A percentile compares a stretch with the other conserved stretches of the same genome.
Evolutionary conservation across 78 protist genomes (phyloP).

Genomic region (Dictyostelium capitatum): DNA sequence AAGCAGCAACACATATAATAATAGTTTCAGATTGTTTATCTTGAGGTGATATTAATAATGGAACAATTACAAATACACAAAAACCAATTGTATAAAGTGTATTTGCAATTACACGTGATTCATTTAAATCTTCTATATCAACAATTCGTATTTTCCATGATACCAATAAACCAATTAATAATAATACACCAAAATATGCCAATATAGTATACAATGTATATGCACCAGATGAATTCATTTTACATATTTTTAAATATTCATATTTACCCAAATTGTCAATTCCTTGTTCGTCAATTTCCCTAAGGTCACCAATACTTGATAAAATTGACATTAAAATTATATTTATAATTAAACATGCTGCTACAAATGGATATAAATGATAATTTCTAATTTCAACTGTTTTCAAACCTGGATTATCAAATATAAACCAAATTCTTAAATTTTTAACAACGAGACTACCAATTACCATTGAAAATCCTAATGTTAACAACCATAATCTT

Average conservation of each 20-base stretch:
- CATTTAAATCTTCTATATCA: constrained; percentile 67
- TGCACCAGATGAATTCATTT: neutral
- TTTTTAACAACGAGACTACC: constrained; percentile 67
- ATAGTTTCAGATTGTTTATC: constrained; percentile 23
- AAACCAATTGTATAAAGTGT: constrained; percentile 27
- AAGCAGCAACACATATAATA: constrained; percentile 18
- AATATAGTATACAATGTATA: constrained; percentile 25
- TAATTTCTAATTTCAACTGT: constrained; percentile 40
- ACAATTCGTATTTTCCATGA: constrained; percentile 75
- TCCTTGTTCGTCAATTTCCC: neutral
- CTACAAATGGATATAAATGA: constrained; percentile 62
- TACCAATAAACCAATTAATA: constrained; percentile 49
- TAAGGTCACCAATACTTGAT: constrained; percentile 14
- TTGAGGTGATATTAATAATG: constrained; percentile 53
- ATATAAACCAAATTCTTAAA: constrained; percentile 65
- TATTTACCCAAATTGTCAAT: constrained; percentile 21
- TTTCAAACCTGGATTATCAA: constrained; percentile 65
- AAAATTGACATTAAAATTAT: constrained; percentile 17
- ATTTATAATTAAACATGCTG: neutral
- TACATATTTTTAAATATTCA: constrained; percentile 38
- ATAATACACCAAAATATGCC: constrained; percentile 17
- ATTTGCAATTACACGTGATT: constrained; percentile 33
- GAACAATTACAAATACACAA: constrained; percentile 6
- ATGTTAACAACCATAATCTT: constrained; percentile 43
- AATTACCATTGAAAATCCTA: constrained; percentile 35